Evolutionary conservation across 345 rosid species (phyloP).

Genomic region (Kernera saxatilis): DNA sequence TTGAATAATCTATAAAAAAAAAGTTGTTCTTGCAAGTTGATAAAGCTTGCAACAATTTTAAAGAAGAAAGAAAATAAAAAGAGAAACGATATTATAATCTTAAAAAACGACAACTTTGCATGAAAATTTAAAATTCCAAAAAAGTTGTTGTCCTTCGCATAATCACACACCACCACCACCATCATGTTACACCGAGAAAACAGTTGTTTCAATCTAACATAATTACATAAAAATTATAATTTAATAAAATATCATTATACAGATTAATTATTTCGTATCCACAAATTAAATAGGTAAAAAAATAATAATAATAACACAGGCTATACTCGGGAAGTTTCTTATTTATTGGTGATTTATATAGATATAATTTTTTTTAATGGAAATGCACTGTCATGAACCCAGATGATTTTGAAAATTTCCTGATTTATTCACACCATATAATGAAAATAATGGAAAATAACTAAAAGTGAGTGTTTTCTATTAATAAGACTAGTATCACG

Average conservation of each 20-base stretch:
- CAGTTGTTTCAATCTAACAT: conserved; percentile 7
- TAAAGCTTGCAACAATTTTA: conserved; percentile 7
- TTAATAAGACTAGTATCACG: neutral
- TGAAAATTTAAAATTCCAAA: neutral
- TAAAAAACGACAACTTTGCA: conserved; percentile 15
- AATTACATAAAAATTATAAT: neutral
- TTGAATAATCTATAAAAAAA: neutral
- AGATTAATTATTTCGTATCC: neutral
- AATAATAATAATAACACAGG: too few species aligned
- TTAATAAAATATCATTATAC: neutral
- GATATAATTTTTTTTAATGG: neutral
- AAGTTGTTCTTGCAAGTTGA: conserved; percentile 17
- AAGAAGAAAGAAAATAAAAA: neutral
- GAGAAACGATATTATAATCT: conserved; percentile 4
- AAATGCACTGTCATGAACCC: neutral
- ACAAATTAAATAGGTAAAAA: too few species aligned
- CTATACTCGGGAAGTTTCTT: neutral
- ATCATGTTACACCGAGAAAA: conserved; percentile 20
- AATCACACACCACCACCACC: conserved; percentile 26
- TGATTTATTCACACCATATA: neutral
- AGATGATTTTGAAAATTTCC: neutral
- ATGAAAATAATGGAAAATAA: neutral
- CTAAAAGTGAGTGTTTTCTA: neutral
- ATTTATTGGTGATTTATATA: neutral
- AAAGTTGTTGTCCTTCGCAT: conserved; percentile 19